Base-by-base conservation (phyloP, 768 basidiomycete genomes). In the Xerocomellus chrysenteron region DNA sequence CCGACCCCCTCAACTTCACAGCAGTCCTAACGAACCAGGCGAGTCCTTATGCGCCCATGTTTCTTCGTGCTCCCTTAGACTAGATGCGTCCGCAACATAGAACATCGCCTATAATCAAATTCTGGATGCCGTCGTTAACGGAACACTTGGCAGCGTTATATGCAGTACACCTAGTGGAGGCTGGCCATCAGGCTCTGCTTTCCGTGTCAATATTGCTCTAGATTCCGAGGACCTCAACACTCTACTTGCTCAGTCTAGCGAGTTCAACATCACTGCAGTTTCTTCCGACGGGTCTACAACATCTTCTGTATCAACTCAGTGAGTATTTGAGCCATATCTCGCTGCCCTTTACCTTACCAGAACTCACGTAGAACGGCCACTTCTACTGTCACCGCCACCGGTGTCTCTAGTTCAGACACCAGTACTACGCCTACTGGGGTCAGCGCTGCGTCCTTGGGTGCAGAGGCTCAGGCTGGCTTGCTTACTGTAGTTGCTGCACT, bases 201-300 rank as follows among this genome's bases (percentile, higher is more conserved):
- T 82, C 81, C 86, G 82, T 54, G 78, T 95, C 72, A 91, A 94
- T 75, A 70, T 94, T 28, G 83, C 86, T 57, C 64, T 76, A 61
- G 77, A 81, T 60, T 58, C 76, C 4, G 53, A 78, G 19, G 50
- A 82, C 52, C 73, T 81, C 24, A 65, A 70, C 68, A 72, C 73
- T 49, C 84, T 94, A 61, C 78, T 83, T 51, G 90, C 91, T 39
- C 90, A 94, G 73, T 92, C 90, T 17, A 50, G 54, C 28, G 67
- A 82, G 53, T 94, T 93, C 72, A 73, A 67, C 63, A 82, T 85
- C 68, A 70, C 68, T 41, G 55, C 57, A 1, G 30, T 56, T 30
- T 59, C 67, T 35, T 59, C 69, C 35, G 48, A 32, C 30, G 44
- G 32, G 8, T 52, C 72, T 7, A 46, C 69, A 16, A 52, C 66